Percentiles rank a stretch among this genome's conserved stretches.
Evolutionary conservation across 1,284 basidiomycete species (phyloP).

Genomic region (Microbotryum lychnidis-dioicae): DNA sequence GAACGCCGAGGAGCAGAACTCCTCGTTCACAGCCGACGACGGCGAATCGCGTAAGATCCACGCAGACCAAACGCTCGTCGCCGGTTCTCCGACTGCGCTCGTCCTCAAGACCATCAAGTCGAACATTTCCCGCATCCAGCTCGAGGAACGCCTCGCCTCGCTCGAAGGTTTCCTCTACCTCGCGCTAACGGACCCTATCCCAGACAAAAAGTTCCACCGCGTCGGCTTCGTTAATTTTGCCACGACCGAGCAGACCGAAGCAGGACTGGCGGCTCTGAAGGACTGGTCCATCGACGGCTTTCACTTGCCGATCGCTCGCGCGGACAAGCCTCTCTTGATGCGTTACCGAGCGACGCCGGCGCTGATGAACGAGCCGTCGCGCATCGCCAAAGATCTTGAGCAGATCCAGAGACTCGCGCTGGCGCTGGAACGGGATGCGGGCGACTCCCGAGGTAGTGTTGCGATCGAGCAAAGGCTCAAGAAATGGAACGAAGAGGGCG

Average conservation of each 20-base stretch:
- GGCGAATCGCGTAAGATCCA: conserved; percentile 39
- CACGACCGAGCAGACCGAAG: conserved; percentile 62
- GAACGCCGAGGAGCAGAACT: conserved; percentile 40
- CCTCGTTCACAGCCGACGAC: conserved; percentile 51
- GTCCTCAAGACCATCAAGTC: conserved; percentile 91
- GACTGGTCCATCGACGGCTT: conserved; percentile 52
- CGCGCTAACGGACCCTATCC: conserved; percentile 77
- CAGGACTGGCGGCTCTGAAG: neutral
- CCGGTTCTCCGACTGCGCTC: conserved; percentile 51
- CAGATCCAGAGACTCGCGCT: conserved; percentile 62
- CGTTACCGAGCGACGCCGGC: conserved; percentile 70
- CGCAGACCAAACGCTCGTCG: conserved; percentile 45
- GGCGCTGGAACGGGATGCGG: conserved; percentile 61
- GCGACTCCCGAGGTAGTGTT: conserved; percentile 38
- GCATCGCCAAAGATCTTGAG: conserved; percentile 66
- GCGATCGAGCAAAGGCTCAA: conserved; percentile 36
- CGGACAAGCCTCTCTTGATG: conserved; percentile 65
- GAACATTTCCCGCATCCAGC: conserved; percentile 71
- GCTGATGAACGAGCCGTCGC: conserved; percentile 63
- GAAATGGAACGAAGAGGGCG: conserved; percentile 26
- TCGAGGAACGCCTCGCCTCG: conserved; percentile 54
- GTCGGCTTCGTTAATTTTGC: conserved; percentile 82
- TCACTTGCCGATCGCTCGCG: conserved; percentile 79
- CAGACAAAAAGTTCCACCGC: conserved; percentile 81
- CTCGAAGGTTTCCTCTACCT: conserved; percentile 54